phyloP scores from a whole-genome alignment of 345 rosid species.

The Erysimum cheiranthoides region DNA sequence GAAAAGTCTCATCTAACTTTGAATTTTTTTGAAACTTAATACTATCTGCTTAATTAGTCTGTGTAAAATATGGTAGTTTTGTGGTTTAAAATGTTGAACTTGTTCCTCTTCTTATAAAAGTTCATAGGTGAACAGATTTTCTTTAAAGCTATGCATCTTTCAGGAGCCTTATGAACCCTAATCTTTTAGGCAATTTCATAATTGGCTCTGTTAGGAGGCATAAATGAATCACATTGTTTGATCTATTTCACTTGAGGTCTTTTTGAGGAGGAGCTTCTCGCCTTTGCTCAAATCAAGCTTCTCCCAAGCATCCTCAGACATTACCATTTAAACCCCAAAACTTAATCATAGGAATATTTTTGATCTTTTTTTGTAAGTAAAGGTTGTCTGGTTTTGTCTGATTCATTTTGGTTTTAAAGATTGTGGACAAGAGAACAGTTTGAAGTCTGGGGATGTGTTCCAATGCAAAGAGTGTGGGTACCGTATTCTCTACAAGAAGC shows the following conservation, averaged over 20 bases:
- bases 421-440: constrained; percentile 80
- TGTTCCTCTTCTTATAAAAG: background rate
- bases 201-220: constrained; percentile 42
- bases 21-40: background rate
- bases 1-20: background rate
- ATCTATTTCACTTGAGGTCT: constrained; percentile 22
- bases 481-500: constrained; percentile 92
- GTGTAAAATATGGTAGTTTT: constrained; percentile 10
- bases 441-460: constrained; percentile 86
- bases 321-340: background rate
- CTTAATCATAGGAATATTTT: background rate
- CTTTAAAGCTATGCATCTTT: constrained; percentile 7
- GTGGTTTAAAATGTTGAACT: background rate
- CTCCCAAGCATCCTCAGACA: constrained; percentile 41
- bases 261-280: constrained; percentile 28
- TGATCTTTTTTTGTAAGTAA: background rate
- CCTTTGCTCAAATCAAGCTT: constrained; percentile 31
- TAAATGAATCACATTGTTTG: constrained; percentile 14
- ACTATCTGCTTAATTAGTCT: background rate
- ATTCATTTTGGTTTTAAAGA: constrained; percentile 44
- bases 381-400: background rate
- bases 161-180: constrained; percentile 34
- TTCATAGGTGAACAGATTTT: too few species aligned
- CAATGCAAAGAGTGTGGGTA: constrained; percentile 96
- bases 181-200: constrained; percentile 22